Conservation (phyloP, 768 basidiomycete genomes). For the Macrolepiota fuliginosa region DNA sequence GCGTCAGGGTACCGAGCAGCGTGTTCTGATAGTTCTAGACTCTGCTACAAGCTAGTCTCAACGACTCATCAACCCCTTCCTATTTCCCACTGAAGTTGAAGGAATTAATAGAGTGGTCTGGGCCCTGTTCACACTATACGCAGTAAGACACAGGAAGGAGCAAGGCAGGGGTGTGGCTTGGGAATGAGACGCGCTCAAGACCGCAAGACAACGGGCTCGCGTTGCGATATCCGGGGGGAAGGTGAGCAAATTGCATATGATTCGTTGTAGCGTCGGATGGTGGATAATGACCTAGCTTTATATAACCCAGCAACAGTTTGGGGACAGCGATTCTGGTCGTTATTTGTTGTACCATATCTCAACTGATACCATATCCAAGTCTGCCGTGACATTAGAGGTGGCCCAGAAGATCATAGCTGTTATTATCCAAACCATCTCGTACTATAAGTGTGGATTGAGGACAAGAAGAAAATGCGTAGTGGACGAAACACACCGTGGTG, state of each 20-base stretch:
- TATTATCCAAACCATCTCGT: not conserved
- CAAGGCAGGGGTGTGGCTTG: not conserved
- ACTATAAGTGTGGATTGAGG: not conserved
- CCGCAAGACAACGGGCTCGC: not conserved
- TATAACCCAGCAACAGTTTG: not conserved
- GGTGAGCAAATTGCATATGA: not conserved
- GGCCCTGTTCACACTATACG: too few relatives aligned
- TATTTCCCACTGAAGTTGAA: too few relatives aligned
- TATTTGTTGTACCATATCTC: not conserved
- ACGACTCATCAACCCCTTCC: too few relatives aligned
- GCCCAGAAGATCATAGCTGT: not conserved
- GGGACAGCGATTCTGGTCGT: not conserved
- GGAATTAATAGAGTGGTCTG: too few relatives aligned
- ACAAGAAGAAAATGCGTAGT: not conserved
- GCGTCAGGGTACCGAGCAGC: too few relatives aligned
- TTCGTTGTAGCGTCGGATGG: not conserved
- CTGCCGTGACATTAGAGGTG: not conserved
- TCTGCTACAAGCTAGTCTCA: too few relatives aligned
- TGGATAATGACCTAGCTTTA: not conserved
- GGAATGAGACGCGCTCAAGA: too few relatives aligned
- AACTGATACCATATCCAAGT: not conserved
- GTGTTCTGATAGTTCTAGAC: too few relatives aligned
- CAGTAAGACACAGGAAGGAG: not conserved
- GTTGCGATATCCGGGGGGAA: not conserved
- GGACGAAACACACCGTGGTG: too few relatives aligned